A percentile compares a stretch with the other conserved stretches of the same genome.
phyloP scores from a whole-genome alignment of 2,329 filamentous ascomycete genomes.

The Annulohypoxylon truncatum region DNA sequence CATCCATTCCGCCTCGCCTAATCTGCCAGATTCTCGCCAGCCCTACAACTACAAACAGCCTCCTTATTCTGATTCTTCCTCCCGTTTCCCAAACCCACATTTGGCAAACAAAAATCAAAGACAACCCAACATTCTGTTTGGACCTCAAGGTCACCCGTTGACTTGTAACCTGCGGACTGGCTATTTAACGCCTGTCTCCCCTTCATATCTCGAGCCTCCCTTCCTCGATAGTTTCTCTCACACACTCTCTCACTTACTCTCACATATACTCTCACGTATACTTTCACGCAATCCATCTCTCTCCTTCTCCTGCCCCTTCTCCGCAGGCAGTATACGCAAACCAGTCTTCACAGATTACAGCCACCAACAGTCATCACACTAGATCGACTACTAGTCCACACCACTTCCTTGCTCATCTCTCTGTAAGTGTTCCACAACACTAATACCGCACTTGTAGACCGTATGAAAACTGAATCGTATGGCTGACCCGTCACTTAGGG shows the following conservation, averaged over 20 bases:
- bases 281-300: neutral
- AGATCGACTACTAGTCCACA: constrained; percentile 1
- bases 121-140: constrained; percentile 32
- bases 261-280: neutral
- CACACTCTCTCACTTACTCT: neutral
- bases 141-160: constrained; percentile 33
- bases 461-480: neutral
- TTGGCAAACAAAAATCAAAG: constrained; percentile 43
- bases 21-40: constrained; percentile 28
- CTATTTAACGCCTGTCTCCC: constrained; percentile 43
- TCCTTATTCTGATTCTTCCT: constrained; percentile 25
- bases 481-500: constrained; percentile 24
- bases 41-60: constrained; percentile 42
- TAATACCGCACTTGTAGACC: neutral
- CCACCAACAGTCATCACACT: constrained; percentile 10
- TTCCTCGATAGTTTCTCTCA: neutral
- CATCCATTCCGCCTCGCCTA: constrained; percentile 26
- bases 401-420: constrained; percentile 9
- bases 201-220: constrained; percentile 20
- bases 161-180: constrained; percentile 20
- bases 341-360: neutral
- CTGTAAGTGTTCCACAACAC: constrained; percentile 23
- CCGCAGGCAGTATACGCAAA: neutral
- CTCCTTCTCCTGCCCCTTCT: constrained; percentile 6
- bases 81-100: constrained; percentile 38